Percentiles rank a stretch among this genome's conserved stretches.
Evolutionary conservation across 441 rosid species (phyloP).

Genomic region (Gossypium davidsonii): DNA sequence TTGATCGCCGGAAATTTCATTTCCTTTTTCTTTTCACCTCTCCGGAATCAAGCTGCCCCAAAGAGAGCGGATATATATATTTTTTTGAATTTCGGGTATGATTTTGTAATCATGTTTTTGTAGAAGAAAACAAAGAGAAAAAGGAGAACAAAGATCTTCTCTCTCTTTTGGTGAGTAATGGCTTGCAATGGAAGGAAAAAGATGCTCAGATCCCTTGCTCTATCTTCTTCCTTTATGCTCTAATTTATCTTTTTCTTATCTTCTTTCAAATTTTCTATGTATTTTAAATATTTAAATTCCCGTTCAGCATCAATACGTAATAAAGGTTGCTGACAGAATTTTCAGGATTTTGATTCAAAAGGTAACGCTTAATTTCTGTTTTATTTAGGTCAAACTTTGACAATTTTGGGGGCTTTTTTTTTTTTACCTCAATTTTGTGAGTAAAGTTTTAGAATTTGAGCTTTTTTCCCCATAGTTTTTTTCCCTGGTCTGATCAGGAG

Average conservation of each 20-base stretch:
- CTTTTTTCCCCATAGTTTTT: not conserved
- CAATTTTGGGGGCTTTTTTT: slow-evolving; percentile 2
- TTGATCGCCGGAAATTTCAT: slow-evolving; percentile 18
- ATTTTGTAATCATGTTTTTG: slow-evolving; percentile 29
- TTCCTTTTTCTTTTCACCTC: not conserved
- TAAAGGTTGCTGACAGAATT: slow-evolving; percentile 11
- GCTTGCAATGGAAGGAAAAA: slow-evolving; percentile 40
- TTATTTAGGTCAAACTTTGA: slow-evolving; percentile 24
- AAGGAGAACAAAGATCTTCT: slow-evolving; percentile 13
- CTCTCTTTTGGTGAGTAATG: slow-evolving; percentile 30
- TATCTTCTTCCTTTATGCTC: slow-evolving; percentile 16
- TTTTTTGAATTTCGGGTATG: not conserved
- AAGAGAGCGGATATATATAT: slow-evolving; percentile 11
- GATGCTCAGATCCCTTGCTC: slow-evolving; percentile 42
- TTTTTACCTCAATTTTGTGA: slow-evolving; percentile 1
- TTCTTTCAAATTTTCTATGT: slow-evolving; percentile 6
- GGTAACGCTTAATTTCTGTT: slow-evolving; percentile 29
- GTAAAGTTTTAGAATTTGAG: not conserved
- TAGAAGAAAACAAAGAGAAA: slow-evolving; percentile 32
- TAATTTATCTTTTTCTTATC: not conserved
- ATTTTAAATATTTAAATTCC: slow-evolving; percentile 10
- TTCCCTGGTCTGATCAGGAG: slow-evolving; percentile 21
- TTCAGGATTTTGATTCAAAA: slow-evolving; percentile 14
- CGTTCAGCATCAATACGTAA: slow-evolving; percentile 2
- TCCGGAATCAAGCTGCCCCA: slow-evolving; percentile 8